Evolutionary conservation across 352 stramenopile genomes (phyloP).

Genomic region (Blastocystis sp.): DNA sequence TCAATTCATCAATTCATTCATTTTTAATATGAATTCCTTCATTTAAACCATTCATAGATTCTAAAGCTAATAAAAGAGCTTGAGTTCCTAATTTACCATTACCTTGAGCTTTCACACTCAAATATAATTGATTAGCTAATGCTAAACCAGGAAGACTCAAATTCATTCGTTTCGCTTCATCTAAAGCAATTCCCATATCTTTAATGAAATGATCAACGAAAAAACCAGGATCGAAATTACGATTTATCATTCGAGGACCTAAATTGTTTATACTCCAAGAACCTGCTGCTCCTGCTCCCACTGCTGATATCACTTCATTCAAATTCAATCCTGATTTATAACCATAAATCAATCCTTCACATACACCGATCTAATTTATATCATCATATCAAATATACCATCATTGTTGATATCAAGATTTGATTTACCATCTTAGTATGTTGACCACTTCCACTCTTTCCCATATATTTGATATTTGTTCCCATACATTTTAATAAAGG

Average conservation of each 20-base stretch:
- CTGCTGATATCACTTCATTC: conserved; percentile 76
- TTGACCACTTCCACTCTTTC: conserved; percentile 74
- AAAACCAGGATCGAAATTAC: conserved; percentile 80
- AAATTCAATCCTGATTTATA: conserved; percentile 79
- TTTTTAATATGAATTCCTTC: conserved; percentile 38
- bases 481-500: conserved; percentile 77
- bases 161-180: conserved; percentile 78
- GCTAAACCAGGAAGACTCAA: conserved; percentile 76
- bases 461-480: conserved; percentile 81
- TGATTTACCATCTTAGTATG: conserved; percentile 87
- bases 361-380: conserved; percentile 72
- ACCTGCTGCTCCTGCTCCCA: conserved; percentile 76
- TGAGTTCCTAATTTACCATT: conserved; percentile 75
- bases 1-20: not conserved
- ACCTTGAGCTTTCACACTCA: conserved; percentile 75
- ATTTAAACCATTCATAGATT: conserved; percentile 75
- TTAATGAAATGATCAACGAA: conserved; percentile 84
- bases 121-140: conserved; percentile 77
- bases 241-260: conserved; percentile 77
- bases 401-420: conserved; percentile 66
- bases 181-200: conserved; percentile 80
- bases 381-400: conserved; percentile 67
- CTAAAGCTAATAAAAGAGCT: conserved; percentile 77
- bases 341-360: conserved; percentile 79
- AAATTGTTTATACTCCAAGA: conserved; percentile 83